These are phyloP conservation scores for Ganoderma resinaceum DNA, from an alignment of 1,284 basidiomycete genomes.

Conservation along the genomic window DNA sequence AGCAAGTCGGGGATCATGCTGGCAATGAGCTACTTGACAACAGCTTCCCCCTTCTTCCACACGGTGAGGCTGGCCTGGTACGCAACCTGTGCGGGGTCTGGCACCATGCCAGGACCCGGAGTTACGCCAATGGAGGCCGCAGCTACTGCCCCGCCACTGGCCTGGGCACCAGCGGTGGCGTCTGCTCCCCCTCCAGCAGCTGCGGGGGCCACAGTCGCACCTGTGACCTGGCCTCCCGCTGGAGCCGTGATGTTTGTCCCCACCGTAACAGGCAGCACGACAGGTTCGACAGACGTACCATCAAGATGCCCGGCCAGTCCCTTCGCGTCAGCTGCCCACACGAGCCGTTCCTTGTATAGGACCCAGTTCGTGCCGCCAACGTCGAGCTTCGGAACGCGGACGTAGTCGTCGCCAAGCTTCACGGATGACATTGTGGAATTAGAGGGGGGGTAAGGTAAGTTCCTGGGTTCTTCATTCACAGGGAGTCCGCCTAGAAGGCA, in stretches of 20 bases:
- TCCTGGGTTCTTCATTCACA: background rate
- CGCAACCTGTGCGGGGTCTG: no score
- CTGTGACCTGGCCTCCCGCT: background rate
- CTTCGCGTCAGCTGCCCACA: conserved; percentile 18
- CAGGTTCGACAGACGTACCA: conserved; percentile 15
- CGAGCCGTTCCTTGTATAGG: conserved; percentile 4
- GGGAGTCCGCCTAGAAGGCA: no score
- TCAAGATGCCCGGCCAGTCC: conserved; percentile 16
- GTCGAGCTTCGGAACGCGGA: no score
- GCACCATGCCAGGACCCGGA: no score
- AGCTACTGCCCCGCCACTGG: no score
- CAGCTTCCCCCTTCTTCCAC: no score
- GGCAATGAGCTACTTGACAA: no score
- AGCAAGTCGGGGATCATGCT: conserved; percentile 13
- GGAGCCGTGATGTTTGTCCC: background rate
- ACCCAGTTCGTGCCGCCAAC: no score
- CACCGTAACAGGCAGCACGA: background rate
- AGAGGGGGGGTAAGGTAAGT: background rate
- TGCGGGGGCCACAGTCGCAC: background rate
- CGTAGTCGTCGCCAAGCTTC: no score
- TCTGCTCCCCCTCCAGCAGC: background rate
- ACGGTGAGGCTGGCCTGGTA: no score
- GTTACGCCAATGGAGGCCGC: no score
- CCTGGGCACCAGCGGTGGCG: background rate
- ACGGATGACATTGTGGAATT: conserved; percentile 10